These are phyloP conservation scores for Aspergillus fumigatus DNA, from an alignment of 2,329 filamentous ascomycete genomes.

Conservation along the genomic window DNA sequence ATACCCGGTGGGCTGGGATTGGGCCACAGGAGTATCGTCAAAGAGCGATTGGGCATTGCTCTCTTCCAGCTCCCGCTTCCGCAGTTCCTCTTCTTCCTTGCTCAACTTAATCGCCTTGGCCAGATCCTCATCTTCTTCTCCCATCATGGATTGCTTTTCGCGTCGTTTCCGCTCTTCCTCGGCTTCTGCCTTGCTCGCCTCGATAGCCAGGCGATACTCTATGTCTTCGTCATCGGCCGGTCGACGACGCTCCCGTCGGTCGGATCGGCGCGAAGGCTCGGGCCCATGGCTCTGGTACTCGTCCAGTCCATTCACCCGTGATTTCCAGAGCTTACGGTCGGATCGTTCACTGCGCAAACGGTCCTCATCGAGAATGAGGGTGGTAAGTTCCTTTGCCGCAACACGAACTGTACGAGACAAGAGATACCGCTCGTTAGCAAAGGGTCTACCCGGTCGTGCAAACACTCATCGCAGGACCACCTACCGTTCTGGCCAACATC, in stretches of 20 bases:
- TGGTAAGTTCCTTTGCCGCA: constrained; percentile 91
- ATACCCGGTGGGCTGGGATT: constrained; percentile 79
- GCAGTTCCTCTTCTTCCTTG: constrained; percentile 81
- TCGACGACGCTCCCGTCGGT: constrained; percentile 47
- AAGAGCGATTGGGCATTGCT: constrained; percentile 84
- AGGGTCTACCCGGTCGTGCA: neutral
- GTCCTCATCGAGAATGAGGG: constrained; percentile 89
- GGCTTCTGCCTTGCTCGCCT: constrained; percentile 91
- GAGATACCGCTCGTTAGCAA: neutral
- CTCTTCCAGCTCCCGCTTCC: constrained; percentile 80
- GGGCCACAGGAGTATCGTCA: constrained; percentile 66
- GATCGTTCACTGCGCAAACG: constrained; percentile 82
- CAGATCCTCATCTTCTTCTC: constrained; percentile 83
- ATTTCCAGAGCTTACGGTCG: constrained; percentile 94
- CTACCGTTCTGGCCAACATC: constrained; percentile 96
- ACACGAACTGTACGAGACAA: constrained; percentile 65
- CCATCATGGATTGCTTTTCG: constrained; percentile 47
- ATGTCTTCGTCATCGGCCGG: constrained; percentile 75
- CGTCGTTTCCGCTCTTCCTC: constrained; percentile 82
- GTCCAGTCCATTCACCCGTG: constrained; percentile 87
- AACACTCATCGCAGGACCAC: constrained; percentile 26
- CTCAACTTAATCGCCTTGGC: constrained; percentile 94
- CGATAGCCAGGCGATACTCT: constrained; percentile 84
- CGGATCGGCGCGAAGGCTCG: constrained; percentile 33
- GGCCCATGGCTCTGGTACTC: constrained; percentile 52